Evolutionary conservation across 2,329 filamentous ascomycete genomes (phyloP).

Genomic region (Coniochaeta sp.): DNA sequence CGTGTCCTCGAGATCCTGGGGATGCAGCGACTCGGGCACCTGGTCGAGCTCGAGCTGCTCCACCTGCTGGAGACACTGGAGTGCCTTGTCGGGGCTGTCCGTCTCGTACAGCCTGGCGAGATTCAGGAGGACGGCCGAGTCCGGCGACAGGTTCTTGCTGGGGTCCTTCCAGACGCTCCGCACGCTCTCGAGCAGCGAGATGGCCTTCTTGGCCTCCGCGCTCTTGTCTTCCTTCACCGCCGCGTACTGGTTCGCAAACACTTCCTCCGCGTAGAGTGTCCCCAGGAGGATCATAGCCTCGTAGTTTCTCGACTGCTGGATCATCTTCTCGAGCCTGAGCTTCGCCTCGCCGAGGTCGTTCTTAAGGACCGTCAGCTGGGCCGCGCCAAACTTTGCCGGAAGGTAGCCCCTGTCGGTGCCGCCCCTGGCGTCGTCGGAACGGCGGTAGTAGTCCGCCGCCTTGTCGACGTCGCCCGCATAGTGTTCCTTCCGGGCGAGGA

Average conservation of each 20-base stretch:
- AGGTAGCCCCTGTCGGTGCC: slow-evolving; percentile 86
- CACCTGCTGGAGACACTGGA: slow-evolving; percentile 86
- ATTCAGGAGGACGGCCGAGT: slow-evolving; percentile 84
- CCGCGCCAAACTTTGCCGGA: slow-evolving; percentile 89
- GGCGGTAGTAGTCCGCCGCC: slow-evolving; percentile 79
- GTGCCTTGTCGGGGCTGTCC: slow-evolving; percentile 79
- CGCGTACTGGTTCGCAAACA: slow-evolving; percentile 69
- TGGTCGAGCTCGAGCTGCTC: slow-evolving; percentile 83
- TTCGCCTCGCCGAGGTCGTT: slow-evolving; percentile 88
- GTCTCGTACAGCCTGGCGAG: slow-evolving; percentile 84
- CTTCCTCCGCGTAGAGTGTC: slow-evolving; percentile 88
- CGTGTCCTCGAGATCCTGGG: slow-evolving; percentile 53
- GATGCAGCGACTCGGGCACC: slow-evolving; percentile 62
- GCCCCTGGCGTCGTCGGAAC: slow-evolving; percentile 85
- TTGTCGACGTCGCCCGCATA: slow-evolving; percentile 67
- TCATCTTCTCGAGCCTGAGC: slow-evolving; percentile 87
- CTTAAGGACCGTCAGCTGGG: slow-evolving; percentile 79
- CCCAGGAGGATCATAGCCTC: slow-evolving; percentile 92
- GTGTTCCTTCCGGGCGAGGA: slow-evolving; percentile 87
- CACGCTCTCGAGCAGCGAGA: slow-evolving; percentile 75
- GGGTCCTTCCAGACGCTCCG: slow-evolving; percentile 87
- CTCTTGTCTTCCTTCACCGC: slow-evolving; percentile 81
- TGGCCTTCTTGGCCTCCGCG: slow-evolving; percentile 78
- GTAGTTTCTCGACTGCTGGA: slow-evolving; percentile 73
- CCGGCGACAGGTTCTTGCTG: slow-evolving; percentile 73